A percentile compares a stretch with the other conserved stretches of the same genome.
Evolutionary conservation across 768 basidiomycete species (phyloP).

Genomic region (Russula emetica): DNA sequence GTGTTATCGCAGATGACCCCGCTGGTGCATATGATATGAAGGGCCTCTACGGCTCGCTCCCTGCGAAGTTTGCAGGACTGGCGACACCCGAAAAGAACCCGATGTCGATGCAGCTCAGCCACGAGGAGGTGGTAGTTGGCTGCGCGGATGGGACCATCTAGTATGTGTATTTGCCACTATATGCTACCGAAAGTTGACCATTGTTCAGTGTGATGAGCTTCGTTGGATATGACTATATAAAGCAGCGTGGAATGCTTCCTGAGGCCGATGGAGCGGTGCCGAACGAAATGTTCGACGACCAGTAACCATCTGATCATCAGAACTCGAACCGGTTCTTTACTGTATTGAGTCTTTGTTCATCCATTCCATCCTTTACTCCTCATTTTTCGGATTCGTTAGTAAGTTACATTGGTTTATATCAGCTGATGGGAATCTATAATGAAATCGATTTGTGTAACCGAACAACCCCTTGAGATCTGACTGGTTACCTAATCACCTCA

Average conservation of each 20-base stretch:
- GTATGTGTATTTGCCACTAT: slow-evolving; percentile 43
- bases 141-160: slow-evolving; percentile 91
- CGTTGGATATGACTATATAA: slow-evolving; percentile 53
- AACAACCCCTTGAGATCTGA: not conserved
- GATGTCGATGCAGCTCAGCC: slow-evolving; percentile 89
- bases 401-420: not conserved
- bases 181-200: slow-evolving; percentile 24
- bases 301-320: not conserved
- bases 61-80: slow-evolving; percentile 68
- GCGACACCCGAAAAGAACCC: slow-evolving; percentile 90
- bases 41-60: slow-evolving; percentile 59
- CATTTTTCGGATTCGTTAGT: not conserved
- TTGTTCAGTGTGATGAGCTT: slow-evolving; percentile 53
- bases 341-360: not conserved
- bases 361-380: not conserved
- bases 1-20: slow-evolving; percentile 48
- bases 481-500: not conserved
- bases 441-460: slow-evolving; percentile 6
- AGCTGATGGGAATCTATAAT: not conserved
- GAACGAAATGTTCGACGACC: slow-evolving; percentile 4
- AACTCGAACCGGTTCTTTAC: too few relatives aligned
- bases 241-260: slow-evolving; percentile 28
- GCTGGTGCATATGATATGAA: slow-evolving; percentile 42
- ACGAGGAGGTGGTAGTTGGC: slow-evolving; percentile 87
- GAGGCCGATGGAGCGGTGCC: slow-evolving; percentile 5